Percentiles rank a stretch among this genome's conserved stretches.
These are phyloP conservation scores for Astragalus glycyphyllos DNA, from an alignment of 306 rosid species.

Conservation along the genomic window DNA sequence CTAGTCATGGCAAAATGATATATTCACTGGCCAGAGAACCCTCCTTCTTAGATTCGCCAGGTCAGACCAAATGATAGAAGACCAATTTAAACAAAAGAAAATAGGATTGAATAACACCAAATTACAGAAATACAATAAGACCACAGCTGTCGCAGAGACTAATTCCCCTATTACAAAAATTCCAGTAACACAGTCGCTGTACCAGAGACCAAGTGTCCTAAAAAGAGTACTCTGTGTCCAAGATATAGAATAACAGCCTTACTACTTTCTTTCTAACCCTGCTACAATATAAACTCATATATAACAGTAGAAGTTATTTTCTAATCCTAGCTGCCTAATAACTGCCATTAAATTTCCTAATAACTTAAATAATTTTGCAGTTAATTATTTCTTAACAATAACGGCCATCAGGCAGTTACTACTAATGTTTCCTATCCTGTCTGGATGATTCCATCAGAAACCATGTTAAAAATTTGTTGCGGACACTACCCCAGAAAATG, in stretches of 20 bases:
- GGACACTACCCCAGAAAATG: constrained; percentile 4
- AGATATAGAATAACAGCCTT: neutral
- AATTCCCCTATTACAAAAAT: too few relatives aligned
- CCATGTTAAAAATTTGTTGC: constrained; percentile 10
- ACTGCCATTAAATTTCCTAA: too few relatives aligned
- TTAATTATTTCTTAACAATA: too few relatives aligned
- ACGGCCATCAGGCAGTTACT: neutral
- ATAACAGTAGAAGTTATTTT: neutral
- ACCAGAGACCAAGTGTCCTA: neutral
- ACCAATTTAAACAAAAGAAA: neutral
- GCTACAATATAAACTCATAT: neutral
- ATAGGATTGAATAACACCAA: too few relatives aligned
- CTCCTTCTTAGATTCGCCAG: too few relatives aligned
- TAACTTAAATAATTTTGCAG: neutral
- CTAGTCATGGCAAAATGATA: too few relatives aligned
- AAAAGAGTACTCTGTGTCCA: neutral
- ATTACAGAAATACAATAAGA: too few relatives aligned
- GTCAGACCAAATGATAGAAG: neutral
- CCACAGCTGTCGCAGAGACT: too few relatives aligned
- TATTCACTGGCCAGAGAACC: too few relatives aligned
- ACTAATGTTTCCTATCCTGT: neutral
- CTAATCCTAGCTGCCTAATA: neutral
- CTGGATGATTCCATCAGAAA: neutral
- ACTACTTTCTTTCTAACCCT: neutral
- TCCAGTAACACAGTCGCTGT: neutral